Evolutionary conservation across 495 filamentous ascomycete species (phyloP).

Genomic region (Penicillium pancosmium): DNA sequence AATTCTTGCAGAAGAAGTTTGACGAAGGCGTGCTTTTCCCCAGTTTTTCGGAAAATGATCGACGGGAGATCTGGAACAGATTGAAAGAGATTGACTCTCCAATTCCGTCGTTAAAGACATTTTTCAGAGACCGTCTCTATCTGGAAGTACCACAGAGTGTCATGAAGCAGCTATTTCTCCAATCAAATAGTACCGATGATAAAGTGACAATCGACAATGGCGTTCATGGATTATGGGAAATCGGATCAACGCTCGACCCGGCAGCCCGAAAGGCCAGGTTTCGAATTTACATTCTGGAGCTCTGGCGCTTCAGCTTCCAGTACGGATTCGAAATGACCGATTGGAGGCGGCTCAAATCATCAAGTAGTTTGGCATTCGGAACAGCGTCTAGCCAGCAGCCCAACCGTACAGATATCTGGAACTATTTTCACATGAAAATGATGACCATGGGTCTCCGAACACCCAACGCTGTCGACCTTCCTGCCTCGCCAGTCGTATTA

Average conservation of each 20-base stretch:
- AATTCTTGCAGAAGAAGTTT: conserved; percentile 1
- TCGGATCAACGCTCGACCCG: neutral
- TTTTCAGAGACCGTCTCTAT: conserved; percentile 15
- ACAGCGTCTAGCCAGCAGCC: neutral
- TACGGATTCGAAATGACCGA: conserved; percentile 14
- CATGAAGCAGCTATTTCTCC: conserved; percentile 7
- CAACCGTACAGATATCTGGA: neutral
- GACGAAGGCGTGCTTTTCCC: conserved; percentile 8
- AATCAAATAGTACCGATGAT: neutral
- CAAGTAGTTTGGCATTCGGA: neutral
- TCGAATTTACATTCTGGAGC: neutral
- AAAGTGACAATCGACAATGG: conserved; percentile 9
- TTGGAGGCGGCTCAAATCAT: neutral
- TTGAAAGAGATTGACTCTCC: conserved; percentile 10
- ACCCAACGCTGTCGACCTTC: neutral
- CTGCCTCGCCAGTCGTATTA: neutral
- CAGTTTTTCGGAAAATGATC: neutral
- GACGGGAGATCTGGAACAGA: conserved; percentile 2
- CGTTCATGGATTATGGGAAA: conserved; percentile 1
- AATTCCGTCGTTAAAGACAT: conserved; percentile 14
- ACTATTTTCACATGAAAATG: neutral
- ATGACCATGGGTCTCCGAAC: neutral
- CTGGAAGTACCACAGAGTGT: conserved; percentile 11
- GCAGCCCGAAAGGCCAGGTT: neutral
- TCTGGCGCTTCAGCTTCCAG: conserved; percentile 18